phyloP scores from a whole-genome alignment of 352 stramenopile genomes.

The Globisporangium spiculum region DNA sequence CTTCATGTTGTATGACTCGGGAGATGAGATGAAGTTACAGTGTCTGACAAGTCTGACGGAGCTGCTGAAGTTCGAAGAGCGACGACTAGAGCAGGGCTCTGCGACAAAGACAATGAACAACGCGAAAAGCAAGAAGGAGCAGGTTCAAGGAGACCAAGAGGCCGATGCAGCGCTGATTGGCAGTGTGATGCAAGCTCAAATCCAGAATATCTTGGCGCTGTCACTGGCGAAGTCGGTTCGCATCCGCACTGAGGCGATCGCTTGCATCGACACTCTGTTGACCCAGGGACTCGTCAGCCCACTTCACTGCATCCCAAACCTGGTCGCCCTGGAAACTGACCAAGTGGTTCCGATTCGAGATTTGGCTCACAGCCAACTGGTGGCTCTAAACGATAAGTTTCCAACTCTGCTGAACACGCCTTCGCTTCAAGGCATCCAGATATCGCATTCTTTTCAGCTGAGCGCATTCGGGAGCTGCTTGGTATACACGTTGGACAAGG shows the following conservation, averaged over 20 bases:
- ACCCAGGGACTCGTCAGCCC: conserved; percentile 80
- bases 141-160: conserved; percentile 86
- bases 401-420: conserved; percentile 47
- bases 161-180: conserved; percentile 82
- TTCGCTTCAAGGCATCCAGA: conserved; percentile 54
- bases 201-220: conserved; percentile 59
- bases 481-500: conserved; percentile 58
- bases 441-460: conserved; percentile 70
- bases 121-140: conserved; percentile 66
- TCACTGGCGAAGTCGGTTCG: conserved; percentile 48
- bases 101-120: conserved; percentile 36
- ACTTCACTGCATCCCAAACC: conserved; percentile 67
- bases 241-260: conserved; percentile 68
- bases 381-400: conserved; percentile 62
- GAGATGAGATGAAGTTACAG: conserved; percentile 58
- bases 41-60: conserved; percentile 75
- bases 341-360: conserved; percentile 62
- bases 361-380: conserved; percentile 59
- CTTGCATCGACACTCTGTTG: conserved; percentile 61
- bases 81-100: conserved; percentile 54
- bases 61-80: conserved; percentile 65
- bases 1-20: conserved; percentile 35
- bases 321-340: conserved; percentile 82
- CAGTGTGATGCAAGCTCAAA: conserved; percentile 83
- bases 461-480: conserved; percentile 45